Conservation (phyloP, 768 basidiomycete species). For the Cystobasidium onofrii region DNA sequence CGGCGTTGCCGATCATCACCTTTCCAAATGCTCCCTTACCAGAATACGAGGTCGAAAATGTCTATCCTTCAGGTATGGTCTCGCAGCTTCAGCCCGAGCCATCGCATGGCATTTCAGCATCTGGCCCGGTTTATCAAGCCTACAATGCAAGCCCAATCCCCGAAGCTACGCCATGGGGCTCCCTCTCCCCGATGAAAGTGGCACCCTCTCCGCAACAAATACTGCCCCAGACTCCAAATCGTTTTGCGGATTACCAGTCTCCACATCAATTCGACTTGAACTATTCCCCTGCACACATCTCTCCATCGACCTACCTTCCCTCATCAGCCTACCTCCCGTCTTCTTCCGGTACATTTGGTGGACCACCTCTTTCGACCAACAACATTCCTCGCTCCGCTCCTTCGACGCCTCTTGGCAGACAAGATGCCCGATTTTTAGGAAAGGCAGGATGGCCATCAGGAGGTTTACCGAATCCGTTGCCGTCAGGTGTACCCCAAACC, state of each 20-base stretch:
- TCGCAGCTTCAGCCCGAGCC: neutral
- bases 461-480: neutral
- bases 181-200: neutral
- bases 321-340: conserved; percentile 11
- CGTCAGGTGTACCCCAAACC: neutral
- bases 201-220: neutral
- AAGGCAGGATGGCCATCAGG: neutral
- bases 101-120: neutral
- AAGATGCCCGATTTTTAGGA: conserved; percentile 19
- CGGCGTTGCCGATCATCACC: conserved; percentile 12
- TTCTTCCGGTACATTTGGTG: neutral
- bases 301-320: conserved; percentile 1
- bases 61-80: conserved; percentile 9
- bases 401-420: conserved; percentile 22
- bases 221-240: neutral
- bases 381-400: conserved; percentile 13
- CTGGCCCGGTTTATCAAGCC: neutral
- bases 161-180: neutral
- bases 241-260: neutral
- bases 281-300: neutral
- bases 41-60: neutral
- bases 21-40: neutral
- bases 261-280: neutral
- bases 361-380: neutral
- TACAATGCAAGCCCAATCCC: neutral